Base-by-base conservation (phyloP, 1,284 basidiomycete genomes). In the Coniophora puteana region DNA sequence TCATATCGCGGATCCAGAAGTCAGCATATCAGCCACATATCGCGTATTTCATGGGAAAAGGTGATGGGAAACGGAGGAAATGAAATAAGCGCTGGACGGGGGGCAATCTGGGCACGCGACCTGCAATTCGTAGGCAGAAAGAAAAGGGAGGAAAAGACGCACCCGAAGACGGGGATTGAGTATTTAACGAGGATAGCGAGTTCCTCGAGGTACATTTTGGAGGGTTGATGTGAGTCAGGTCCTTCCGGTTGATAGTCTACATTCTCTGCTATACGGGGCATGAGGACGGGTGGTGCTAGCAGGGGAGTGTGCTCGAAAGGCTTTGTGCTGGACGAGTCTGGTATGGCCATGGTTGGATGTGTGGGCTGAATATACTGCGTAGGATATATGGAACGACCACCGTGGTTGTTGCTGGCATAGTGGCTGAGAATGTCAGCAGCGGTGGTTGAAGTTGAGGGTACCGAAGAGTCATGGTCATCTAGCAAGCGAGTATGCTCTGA, bases 111-210 rank as follows among this genome's bases (percentile, higher is more conserved):
- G n/a, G n/a, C n/a, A n/a, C n/a, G n/a, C n/a, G n/a, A n/a, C n/a
- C n/a, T n/a, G n/a, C n/a, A n/a, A n/a, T n/a, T n/a, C n/a, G n/a
- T n/a, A n/a, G n/a, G n/a, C n/a, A n/a, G n/a, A n/a, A n/a, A n/a
- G n/a, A 17, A 47, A 44, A 42, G 27, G n/a, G 40, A 39, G 16
- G 20, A 22, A 32, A 11, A 25, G 25, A 68, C 74, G 39, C 41
- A 83, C 80, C 74, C 74, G 48, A 80, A 78, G 24, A 87, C 76
- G 4, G 88, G 87, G 16, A 80, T 55, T 10, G 84, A 75, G 57
- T 84, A 90, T 55, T 71, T 69, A 1, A 68, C 46, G 12, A 90
- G 66, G 24, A 82, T 76, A n/a, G 58, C 51, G 0, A 80, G 51
- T 54, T 89, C 85, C 42, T 84, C 76, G 53, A 68, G 67, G 46